phyloP scores from a whole-genome alignment of 352 stramenopile species.

The Paralagenidium karlingii region DNA sequence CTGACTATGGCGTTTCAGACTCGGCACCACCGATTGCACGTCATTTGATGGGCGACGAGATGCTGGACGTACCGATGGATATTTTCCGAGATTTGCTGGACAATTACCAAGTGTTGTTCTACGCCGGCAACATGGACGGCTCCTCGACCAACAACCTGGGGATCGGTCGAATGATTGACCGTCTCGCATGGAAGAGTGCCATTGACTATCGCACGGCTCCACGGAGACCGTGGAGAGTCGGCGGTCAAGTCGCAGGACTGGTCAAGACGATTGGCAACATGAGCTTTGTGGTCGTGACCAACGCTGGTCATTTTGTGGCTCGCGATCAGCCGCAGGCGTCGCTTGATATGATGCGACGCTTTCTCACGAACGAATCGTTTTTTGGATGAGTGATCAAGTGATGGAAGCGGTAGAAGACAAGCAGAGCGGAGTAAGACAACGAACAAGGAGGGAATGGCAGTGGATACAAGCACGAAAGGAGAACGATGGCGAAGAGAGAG shows the following conservation, averaged over 20 bases:
- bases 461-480: no score
- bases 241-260: slow-evolving; percentile 44
- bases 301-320: slow-evolving; percentile 63
- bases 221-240: slow-evolving; percentile 42
- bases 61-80: slow-evolving; percentile 64
- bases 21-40: slow-evolving; percentile 41
- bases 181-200: slow-evolving; percentile 55
- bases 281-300: slow-evolving; percentile 73
- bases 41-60: slow-evolving; percentile 61
- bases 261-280: slow-evolving; percentile 63
- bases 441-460: no score
- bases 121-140: slow-evolving; percentile 76
- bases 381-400: not conserved
- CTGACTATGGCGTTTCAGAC: slow-evolving; percentile 32
- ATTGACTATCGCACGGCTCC: slow-evolving; percentile 44
- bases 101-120: slow-evolving; percentile 79
- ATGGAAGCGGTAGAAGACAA: not conserved
- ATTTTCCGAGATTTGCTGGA: slow-evolving; percentile 66
- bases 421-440: no score
- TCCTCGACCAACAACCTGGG: slow-evolving; percentile 73
- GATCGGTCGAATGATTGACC: slow-evolving; percentile 64
- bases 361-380: slow-evolving; percentile 39
- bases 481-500: no score
- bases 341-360: slow-evolving; percentile 74
- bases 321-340: slow-evolving; percentile 53